Conservation (phyloP, 371 early-diverging fungal species). For the Dinochytrium kinnereticum region DNA sequence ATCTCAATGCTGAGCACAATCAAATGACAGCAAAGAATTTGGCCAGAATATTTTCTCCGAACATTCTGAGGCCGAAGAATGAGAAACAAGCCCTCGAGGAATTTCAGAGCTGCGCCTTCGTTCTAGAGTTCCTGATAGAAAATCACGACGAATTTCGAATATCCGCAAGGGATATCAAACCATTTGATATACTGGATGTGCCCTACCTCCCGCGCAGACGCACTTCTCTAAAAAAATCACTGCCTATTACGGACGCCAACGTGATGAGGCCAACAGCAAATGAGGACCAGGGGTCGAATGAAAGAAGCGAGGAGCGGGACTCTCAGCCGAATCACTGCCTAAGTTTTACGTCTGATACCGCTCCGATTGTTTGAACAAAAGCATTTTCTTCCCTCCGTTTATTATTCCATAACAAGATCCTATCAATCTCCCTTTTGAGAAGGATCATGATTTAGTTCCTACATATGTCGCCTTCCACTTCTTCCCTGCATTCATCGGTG, state of each 20-base stretch:
- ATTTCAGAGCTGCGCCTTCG: slow-evolving; percentile 43
- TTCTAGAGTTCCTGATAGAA: slow-evolving; percentile 46
- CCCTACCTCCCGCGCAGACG: slow-evolving; percentile 23
- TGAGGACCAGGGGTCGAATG: too few species aligned
- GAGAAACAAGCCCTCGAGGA: slow-evolving; percentile 50
- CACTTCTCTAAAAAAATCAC: neutral
- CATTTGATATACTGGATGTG: slow-evolving; percentile 42
- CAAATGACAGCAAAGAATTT: slow-evolving; percentile 51
- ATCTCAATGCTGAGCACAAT: slow-evolving; percentile 29
- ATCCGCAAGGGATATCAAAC: slow-evolving; percentile 27
- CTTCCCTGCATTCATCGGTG: neutral
- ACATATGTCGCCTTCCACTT: neutral
- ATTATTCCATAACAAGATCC: neutral
- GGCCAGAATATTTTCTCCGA: slow-evolving; percentile 49
- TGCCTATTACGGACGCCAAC: neutral
- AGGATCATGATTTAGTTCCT: neutral
- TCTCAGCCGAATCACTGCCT: neutral
- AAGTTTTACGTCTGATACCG: neutral
- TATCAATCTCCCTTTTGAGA: too few species aligned
- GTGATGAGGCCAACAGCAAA: too few species aligned
- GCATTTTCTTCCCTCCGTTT: too few species aligned
- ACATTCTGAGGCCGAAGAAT: slow-evolving; percentile 40
- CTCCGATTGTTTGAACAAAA: too few species aligned
- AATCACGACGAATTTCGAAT: slow-evolving; percentile 39
- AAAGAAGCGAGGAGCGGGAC: too few species aligned